Conservation (phyloP, 352 stramenopile species). For the Phytophthora ramorum region DNA sequence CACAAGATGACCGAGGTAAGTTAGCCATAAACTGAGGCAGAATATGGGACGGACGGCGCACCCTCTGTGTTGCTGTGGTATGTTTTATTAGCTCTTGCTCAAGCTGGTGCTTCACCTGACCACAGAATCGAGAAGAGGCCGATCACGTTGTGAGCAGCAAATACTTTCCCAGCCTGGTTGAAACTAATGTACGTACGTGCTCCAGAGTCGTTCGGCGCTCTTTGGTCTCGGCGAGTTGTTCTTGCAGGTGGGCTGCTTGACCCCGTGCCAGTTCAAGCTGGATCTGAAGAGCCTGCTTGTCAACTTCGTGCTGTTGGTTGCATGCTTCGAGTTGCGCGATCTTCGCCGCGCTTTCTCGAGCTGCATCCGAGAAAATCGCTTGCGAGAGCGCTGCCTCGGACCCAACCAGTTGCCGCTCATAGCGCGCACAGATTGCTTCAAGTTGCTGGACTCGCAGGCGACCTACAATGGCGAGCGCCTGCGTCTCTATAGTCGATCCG, state of each 20-base stretch:
- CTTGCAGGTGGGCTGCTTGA: conserved; percentile 25
- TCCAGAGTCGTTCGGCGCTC: conserved; percentile 31
- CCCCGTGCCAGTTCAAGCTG: conserved; percentile 31
- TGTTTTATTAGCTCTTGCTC: conserved; percentile 39
- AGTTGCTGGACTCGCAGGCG: conserved; percentile 52
- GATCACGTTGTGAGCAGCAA: conserved; percentile 2
- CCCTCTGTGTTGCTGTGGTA: conserved; percentile 43
- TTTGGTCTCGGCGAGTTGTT: conserved; percentile 33
- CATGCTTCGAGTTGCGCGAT: conserved; percentile 40
- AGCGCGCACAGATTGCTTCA: conserved; percentile 42
- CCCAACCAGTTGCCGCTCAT: conserved; percentile 60
- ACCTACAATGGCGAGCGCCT: conserved; percentile 51
- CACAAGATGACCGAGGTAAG: not conserved
- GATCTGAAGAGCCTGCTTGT: conserved; percentile 38
- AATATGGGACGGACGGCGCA: conserved; percentile 5
- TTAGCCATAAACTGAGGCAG: not conserved
- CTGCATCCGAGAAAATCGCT: conserved; percentile 50
- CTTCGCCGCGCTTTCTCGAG: conserved; percentile 49
- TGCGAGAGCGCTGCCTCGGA: conserved; percentile 58
- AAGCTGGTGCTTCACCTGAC: conserved; percentile 33
- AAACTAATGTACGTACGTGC: conserved; percentile 26
- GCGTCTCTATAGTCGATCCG: conserved; percentile 40
- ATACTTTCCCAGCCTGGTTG: not conserved
- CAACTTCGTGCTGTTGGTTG: conserved; percentile 38
- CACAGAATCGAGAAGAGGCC: conserved; percentile 1